Conservation (phyloP, 2,329 filamentous ascomycete species). For the Epichloe coenophiala region DNA sequence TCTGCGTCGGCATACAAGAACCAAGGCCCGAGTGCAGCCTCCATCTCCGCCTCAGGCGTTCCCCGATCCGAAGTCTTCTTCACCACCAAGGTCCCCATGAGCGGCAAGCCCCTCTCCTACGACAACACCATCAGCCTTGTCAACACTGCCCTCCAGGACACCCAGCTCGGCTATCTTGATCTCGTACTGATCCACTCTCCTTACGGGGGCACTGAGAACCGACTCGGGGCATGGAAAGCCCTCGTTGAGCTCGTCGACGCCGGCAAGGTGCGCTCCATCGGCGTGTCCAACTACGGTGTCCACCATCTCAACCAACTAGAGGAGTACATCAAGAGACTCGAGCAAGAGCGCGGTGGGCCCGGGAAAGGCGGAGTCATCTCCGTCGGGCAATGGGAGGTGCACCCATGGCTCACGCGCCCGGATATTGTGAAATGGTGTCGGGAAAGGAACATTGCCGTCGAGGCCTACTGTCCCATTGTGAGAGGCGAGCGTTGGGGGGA, state of each 20-base stretch:
- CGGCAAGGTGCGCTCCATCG: constrained; percentile 47
- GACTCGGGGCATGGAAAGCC: constrained; percentile 48
- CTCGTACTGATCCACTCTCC: constrained; percentile 50
- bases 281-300: constrained; percentile 53
- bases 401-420: constrained; percentile 71
- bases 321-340: constrained; percentile 45
- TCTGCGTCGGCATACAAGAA: constrained; percentile 39
- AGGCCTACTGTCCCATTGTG: constrained; percentile 51
- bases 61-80: constrained; percentile 38
- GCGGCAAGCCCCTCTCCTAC: constrained; percentile 34
- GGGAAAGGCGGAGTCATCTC: constrained; percentile 61
- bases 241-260: constrained; percentile 50
- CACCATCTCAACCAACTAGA: constrained; percentile 49
- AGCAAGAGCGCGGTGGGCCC: constrained; percentile 43
- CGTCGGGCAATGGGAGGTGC: constrained; percentile 80
- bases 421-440: constrained; percentile 71
- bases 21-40: constrained; percentile 33
- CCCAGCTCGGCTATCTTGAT: constrained; percentile 53
- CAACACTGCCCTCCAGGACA: constrained; percentile 45
- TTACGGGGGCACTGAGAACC: constrained; percentile 39
- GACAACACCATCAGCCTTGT: constrained; percentile 51
- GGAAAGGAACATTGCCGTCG: constrained; percentile 45
- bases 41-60: constrained; percentile 27
- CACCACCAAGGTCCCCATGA: constrained; percentile 40
- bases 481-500: constrained; percentile 62